Percentiles rank a stretch among this genome's conserved stretches.
These are phyloP conservation scores for Boletellus deceptivus DNA, from an alignment of 1,284 basidiomycete species.

Conservation along the genomic window DNA sequence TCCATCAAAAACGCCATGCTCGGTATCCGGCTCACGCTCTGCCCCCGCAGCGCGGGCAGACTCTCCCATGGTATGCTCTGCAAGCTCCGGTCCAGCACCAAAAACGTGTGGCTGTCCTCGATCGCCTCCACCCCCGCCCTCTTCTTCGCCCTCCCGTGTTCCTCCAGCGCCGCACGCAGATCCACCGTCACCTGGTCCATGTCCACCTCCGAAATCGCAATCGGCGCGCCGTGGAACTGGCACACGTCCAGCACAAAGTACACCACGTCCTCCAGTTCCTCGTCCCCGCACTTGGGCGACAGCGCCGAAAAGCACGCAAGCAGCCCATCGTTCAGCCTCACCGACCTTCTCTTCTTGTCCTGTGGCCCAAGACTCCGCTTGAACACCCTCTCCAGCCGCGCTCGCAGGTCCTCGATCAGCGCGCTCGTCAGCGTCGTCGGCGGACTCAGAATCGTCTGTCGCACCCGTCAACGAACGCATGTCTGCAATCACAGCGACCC, in stretches of 20 bases:
- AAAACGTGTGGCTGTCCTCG: constrained; percentile 74
- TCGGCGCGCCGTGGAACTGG: constrained; percentile 87
- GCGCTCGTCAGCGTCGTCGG: constrained; percentile 46
- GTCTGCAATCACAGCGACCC: background rate
- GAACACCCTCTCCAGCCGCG: constrained; percentile 74
- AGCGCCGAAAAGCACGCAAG: constrained; percentile 87
- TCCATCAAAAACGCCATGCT: constrained; percentile 87
- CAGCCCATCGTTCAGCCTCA: constrained; percentile 62
- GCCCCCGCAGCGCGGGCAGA: constrained; percentile 80
- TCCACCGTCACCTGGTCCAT: constrained; percentile 83
- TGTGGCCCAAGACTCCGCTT: constrained; percentile 56
- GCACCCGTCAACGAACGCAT: background rate
- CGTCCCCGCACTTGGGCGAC: constrained; percentile 79
- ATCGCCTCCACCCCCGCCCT: constrained; percentile 28
- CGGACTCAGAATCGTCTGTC: constrained; percentile 65
- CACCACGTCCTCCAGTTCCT: constrained; percentile 92
- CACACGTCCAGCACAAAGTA: constrained; percentile 95
- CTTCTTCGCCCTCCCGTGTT: constrained; percentile 51
- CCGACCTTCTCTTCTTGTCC: constrained; percentile 32
- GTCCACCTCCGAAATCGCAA: constrained; percentile 92
- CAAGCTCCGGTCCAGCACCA: constrained; percentile 89
- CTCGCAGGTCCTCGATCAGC: constrained; percentile 54
- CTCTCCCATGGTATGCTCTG: constrained; percentile 96
- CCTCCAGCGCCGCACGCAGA: constrained; percentile 66
- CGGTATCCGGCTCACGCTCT: constrained; percentile 89